Evolutionary conservation across 2,329 filamentous ascomycete species (phyloP).

Genomic region (Fusarium nurragi): DNA sequence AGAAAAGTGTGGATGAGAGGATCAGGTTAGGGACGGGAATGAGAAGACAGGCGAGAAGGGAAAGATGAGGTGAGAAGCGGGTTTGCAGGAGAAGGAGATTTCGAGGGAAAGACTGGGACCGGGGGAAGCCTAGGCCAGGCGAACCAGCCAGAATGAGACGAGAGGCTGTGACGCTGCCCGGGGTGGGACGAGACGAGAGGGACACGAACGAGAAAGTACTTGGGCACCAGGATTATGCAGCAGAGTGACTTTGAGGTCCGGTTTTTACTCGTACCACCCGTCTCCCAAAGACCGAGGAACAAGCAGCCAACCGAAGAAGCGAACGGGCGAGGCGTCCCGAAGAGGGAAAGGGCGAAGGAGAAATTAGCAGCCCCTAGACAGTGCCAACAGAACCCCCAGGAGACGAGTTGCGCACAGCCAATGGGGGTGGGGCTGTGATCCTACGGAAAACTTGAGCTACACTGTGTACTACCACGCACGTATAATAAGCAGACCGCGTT

Average conservation of each 20-base stretch:
- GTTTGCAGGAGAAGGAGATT: conserved; percentile 38
- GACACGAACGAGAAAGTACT: conserved; percentile 4
- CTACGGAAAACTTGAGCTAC: neutral
- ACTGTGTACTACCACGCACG: neutral
- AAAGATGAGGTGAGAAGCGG: conserved; percentile 37
- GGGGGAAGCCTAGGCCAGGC: conserved; percentile 3
- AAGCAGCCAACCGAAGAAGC: conserved; percentile 22
- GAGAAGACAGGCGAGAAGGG: conserved; percentile 19
- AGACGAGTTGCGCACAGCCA: neutral
- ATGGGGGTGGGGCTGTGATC: neutral
- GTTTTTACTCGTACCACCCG: conserved; percentile 33
- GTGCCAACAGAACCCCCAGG: neutral
- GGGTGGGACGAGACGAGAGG: conserved; percentile 23
- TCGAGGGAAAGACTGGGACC: conserved; percentile 30
- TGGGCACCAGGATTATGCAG: neutral
- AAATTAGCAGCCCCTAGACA: conserved; percentile 39
- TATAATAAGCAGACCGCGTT: neutral
- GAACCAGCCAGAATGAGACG: conserved; percentile 10
- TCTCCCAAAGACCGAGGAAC: conserved; percentile 19
- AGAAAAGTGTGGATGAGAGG: conserved; percentile 31
- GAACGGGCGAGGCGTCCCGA: conserved; percentile 32
- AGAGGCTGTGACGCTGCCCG: neutral
- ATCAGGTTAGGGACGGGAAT: conserved; percentile 24
- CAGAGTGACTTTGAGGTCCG: neutral
- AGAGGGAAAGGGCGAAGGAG: conserved; percentile 27